These are phyloP conservation scores for Prosopis cineraria DNA, from an alignment of 306 rosid species.

Conservation along the genomic window DNA sequence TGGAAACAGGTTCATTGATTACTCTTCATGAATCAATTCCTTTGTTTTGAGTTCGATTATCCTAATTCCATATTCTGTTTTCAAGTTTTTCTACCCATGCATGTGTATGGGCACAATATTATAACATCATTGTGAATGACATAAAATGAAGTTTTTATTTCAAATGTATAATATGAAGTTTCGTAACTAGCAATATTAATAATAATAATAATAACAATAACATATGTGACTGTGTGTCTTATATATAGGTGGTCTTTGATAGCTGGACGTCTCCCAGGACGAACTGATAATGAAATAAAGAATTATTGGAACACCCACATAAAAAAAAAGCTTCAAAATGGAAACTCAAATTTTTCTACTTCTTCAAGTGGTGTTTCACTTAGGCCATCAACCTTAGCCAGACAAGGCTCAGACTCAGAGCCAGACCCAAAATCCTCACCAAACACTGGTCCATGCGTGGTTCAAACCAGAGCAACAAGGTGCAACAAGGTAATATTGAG, in stretches of 20 bases:
- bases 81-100: background rate
- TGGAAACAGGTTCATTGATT: conserved; percentile 30
- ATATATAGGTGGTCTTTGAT: conserved; percentile 57
- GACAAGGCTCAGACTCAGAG: background rate
- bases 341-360: background rate
- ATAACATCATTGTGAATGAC: too few relatives aligned
- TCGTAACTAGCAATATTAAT: too few relatives aligned
- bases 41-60: background rate
- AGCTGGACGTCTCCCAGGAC: conserved; percentile 68
- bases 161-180: too few relatives aligned
- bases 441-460: conserved; percentile 29
- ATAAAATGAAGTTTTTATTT: too few relatives aligned
- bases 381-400: background rate
- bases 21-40: background rate
- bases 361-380: conserved; percentile 3
- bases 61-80: background rate
- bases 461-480: conserved; percentile 58
- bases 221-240: background rate
- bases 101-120: too few relatives aligned
- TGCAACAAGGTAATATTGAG: conserved; percentile 47
- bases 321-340: conserved; percentile 53
- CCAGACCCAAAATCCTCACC: background rate
- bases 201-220: background rate
- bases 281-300: conserved; percentile 73
- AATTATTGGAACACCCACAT: conserved; percentile 63